Percentiles rank a stretch among this genome's conserved stretches.
Conservation (phyloP, 768 basidiomycete species). For the Rhodosporidiobolus odoratus region DNA sequence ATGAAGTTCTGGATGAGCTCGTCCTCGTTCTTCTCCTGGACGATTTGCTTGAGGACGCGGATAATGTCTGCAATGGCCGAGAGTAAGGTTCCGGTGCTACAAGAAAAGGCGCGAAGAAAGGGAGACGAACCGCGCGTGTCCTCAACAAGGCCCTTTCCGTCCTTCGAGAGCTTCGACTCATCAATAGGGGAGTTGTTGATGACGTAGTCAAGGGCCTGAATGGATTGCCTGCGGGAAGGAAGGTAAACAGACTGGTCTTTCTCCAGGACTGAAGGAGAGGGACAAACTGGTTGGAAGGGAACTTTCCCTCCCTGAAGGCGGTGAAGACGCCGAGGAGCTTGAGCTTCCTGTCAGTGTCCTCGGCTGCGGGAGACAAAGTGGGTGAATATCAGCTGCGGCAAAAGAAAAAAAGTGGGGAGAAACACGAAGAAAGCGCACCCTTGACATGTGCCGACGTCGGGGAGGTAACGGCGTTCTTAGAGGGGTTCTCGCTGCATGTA, state of each 20-base stretch:
- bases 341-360: slow-evolving; percentile 75
- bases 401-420: not conserved
- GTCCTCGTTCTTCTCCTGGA: slow-evolving; percentile 48
- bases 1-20: slow-evolving; percentile 89
- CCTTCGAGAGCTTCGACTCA: slow-evolving; percentile 33
- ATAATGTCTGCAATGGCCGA: slow-evolving; percentile 50
- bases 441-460: not conserved
- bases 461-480: slow-evolving; percentile 10
- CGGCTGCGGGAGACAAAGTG: slow-evolving; percentile 46
- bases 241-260: not conserved
- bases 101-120: too few species aligned
- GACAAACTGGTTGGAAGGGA: slow-evolving; percentile 41
- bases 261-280: too few species aligned
- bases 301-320: slow-evolving; percentile 60
- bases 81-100: not conserved
- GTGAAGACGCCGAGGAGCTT: slow-evolving; percentile 72
- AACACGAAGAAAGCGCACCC: not conserved
- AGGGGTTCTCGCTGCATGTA: slow-evolving; percentile 26
- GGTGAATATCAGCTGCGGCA: not conserved
- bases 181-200: slow-evolving; percentile 45
- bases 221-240: slow-evolving; percentile 8
- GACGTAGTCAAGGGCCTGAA: slow-evolving; percentile 61
- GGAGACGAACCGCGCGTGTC: slow-evolving; percentile 16
- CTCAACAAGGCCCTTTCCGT: slow-evolving; percentile 34
- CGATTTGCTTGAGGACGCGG: slow-evolving; percentile 46